Evolutionary conservation across 345 rosid species (phyloP), one percentile per base, ranked within the genome.

Genomic region (Clarkia xantiana): DNA sequence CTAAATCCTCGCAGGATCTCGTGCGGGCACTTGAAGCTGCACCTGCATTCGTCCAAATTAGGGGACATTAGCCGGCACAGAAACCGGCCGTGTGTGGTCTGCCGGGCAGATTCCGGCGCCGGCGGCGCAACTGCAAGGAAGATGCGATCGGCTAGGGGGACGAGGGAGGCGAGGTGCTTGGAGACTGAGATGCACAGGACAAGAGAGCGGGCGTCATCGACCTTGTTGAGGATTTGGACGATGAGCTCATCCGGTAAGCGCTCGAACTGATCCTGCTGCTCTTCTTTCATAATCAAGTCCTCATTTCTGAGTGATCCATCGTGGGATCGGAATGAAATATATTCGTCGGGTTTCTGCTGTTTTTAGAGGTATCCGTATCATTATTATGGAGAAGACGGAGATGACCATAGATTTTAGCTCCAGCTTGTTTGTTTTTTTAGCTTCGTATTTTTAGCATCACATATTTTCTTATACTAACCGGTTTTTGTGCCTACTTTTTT

Each of bases 81-180:
- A 4, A 41, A 54, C 29, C 49, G 16, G 20, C 23, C 9, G 18
- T 48, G 59, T 17, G 17, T 47, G 40, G 36, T 55, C 55, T 42
- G 41, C 22, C 52, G 45, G 58, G 18, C 22, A 25, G 51, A 12
- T 18, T 41, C 13, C 17, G 36, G 42, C 20, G 44, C 34, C 23
- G 13, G 45, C 12, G 36, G 18, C 14, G n/a, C n/a, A n/a, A n/a
- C n/a, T n/a, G n/a, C 49, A 68, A 70, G 54, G 45, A 46, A 49
- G 44, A 65, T 52, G 36, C 58, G 23, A 59, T 44, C 19, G 52
- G 55, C n/a, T 36, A 45, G 59, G 45, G 54, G 51, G 19, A 52
- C 52, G 17, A 70, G 67, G 42, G 66, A 66, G 41, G 55, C 47
- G 46, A 58, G 48, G 19, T 70, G 70, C 57, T 47, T 51, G 55